These are phyloP conservation scores for Jatropha podagrica DNA, from an alignment of 441 rosid genomes.

Conservation along the genomic window DNA sequence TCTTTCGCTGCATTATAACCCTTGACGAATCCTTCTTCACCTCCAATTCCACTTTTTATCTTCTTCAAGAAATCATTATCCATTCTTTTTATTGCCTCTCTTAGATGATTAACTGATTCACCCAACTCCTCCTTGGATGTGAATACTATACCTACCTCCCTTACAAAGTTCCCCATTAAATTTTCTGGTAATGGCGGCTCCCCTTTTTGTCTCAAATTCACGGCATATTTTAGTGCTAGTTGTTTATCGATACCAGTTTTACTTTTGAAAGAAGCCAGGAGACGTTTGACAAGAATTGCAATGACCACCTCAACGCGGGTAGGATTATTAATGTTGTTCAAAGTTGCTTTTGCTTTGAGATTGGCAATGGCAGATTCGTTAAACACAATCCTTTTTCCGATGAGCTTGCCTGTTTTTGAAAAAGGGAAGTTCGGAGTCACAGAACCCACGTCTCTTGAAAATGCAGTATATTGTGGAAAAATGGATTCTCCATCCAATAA, in stretches of 20 bases:
- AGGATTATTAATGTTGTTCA: not conserved
- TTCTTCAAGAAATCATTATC: conserved; percentile 3
- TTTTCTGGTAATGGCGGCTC: conserved; percentile 15
- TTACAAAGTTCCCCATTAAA: conserved; percentile 26
- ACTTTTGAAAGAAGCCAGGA: not conserved
- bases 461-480: conserved; percentile 11
- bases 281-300: conserved; percentile 1
- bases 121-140: not conserved
- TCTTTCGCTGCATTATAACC: not conserved
- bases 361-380: conserved; percentile 2
- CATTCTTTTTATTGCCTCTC: not conserved
- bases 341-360: conserved; percentile 10
- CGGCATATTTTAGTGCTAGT: conserved; percentile 10
- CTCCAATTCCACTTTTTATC: not conserved
- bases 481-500: conserved; percentile 20
- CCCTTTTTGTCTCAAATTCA: conserved; percentile 25
- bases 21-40: conserved; percentile 11
- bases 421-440: not conserved
- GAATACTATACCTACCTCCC: not conserved
- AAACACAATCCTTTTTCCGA: conserved; percentile 15
- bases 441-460: not conserved
- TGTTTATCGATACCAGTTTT: conserved; percentile 3
- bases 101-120: not conserved
- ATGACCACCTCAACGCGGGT: conserved; percentile 28
- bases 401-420: not conserved